Evolutionary conservation across 2,329 filamentous ascomycete species (phyloP).

Genomic region (Calonectria multiphialidica): DNA sequence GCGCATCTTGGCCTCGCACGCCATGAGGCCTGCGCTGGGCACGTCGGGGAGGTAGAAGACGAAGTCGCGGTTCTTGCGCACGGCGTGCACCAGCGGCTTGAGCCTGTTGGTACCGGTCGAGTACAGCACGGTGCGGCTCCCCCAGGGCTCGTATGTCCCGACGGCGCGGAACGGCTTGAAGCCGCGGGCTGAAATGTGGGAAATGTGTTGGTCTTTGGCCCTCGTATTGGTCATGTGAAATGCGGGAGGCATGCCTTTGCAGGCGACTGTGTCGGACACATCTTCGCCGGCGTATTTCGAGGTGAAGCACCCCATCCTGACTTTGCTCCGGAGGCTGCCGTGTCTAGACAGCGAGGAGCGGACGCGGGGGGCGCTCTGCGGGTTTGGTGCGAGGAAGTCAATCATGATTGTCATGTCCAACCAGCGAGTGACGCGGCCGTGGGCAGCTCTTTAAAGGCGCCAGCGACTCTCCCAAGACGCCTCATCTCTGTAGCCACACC

Average conservation of each 20-base stretch:
- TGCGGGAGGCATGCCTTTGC: constrained; percentile 2
- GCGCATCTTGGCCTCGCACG: constrained; percentile 4
- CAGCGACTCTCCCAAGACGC: neutral
- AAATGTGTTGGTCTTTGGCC: neutral
- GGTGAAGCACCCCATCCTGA: constrained; percentile 1
- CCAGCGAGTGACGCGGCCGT: neutral
- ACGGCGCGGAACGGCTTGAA: neutral
- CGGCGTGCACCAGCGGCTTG: neutral
- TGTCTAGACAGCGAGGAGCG: constrained; percentile 1
- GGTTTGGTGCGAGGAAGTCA: neutral
- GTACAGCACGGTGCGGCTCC: constrained; percentile 5
- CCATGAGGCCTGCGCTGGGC: neutral
- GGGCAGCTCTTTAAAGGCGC: neutral
- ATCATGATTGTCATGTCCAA: neutral
- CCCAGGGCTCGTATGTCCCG: neutral
- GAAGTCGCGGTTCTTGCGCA: constrained; percentile 8
- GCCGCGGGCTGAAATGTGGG: neutral
- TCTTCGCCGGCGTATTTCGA: neutral
- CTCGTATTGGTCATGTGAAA: constrained; percentile 3
- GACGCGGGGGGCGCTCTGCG: neutral
- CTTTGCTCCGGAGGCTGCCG: neutral
- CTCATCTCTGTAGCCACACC: neutral
- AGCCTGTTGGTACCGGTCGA: neutral
- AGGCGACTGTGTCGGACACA: neutral
- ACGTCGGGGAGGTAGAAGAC: constrained; percentile 6